Base-by-base conservation (phyloP, 164 flowering plant genomes). In the Liriodendron chinense region DNA sequence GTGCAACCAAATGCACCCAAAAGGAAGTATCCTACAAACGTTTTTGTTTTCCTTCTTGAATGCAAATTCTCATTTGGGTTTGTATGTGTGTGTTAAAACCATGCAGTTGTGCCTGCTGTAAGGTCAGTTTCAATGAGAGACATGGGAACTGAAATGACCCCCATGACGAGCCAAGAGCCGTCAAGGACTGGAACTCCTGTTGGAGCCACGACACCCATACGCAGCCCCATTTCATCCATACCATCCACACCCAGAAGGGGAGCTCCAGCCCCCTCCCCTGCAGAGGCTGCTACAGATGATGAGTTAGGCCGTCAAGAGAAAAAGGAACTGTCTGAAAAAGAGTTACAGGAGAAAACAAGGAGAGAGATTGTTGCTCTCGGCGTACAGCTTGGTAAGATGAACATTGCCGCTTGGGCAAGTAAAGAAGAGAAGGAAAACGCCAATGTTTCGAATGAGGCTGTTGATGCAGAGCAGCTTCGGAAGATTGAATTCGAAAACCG, bases 71-170 rank as follows among this genome's bases (percentile, higher is more conserved):
- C 23, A 59, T 24, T 34, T 50, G 5, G 18, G 20, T 23, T 43
- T 49, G 13, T 72, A 14, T 25, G 21, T 23, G 21, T 23, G 34
- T 74, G 68, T 7, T 74, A 59, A 25, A 43, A 66, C 50, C 22
- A 47, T 82, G 84, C 83, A 89, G 93, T 77, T 61, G 48, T 71
- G 77, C 86, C 90, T 22, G 82, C 82, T 18, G 78, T 94, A 66
- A 84, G 90, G 77, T 80, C 94, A 21, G 95, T 94, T 10, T 89
- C 87, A 34, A 93, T 93, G 97, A 89, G 98, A 75, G 98, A 94
- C 75, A 94, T 87, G 93, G 98, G 98, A 80, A 94, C 98, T 14
- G 98, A 94, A 83, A 94, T 94, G 98, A 94, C 98, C 18, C 98
- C 98, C 14, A 78, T 78, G 68, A 72, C 96, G 18, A 94, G 98